phyloP scores from a whole-genome alignment of 495 filamentous ascomycete genomes.

The Aspergillus sclerotioniger region DNA sequence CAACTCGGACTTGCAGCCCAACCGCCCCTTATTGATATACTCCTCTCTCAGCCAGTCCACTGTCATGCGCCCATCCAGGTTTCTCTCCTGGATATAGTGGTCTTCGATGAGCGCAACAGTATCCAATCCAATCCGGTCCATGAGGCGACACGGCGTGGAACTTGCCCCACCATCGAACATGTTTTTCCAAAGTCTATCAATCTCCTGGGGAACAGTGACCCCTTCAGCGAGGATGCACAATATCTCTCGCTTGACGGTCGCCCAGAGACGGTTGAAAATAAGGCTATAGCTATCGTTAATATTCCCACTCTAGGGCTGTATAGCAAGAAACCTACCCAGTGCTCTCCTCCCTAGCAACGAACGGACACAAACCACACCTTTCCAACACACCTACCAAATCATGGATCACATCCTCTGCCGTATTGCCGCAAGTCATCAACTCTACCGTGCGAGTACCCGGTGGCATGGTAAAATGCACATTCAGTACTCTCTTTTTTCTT shows the following conservation, averaged over 20 bases:
- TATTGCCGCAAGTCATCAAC: constrained; percentile 56
- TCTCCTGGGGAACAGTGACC: constrained; percentile 44
- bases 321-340: constrained; percentile 40
- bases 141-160: constrained; percentile 27
- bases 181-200: constrained; percentile 41
- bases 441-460: constrained; percentile 48
- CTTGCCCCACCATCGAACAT: constrained; percentile 28
- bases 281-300: constrained; percentile 27
- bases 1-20: constrained; percentile 32
- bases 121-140: constrained; percentile 34
- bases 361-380: constrained; percentile 41
- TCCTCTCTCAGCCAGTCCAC: constrained; percentile 34
- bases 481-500: constrained; percentile 28
- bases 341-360: constrained; percentile 40
- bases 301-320: not conserved
- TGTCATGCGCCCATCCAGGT: constrained; percentile 21
- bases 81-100: constrained; percentile 37
- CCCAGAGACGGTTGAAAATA: constrained; percentile 60
- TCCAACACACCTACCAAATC: constrained; percentile 40
- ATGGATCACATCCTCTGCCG: constrained; percentile 39
- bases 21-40: constrained; percentile 30
- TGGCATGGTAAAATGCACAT: constrained; percentile 56
- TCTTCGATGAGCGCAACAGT: constrained; percentile 42
- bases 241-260: constrained; percentile 53
- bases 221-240: constrained; percentile 50